phyloP scores from a whole-genome alignment of 75 land plant species.

The Sequoia sempervirens region DNA sequence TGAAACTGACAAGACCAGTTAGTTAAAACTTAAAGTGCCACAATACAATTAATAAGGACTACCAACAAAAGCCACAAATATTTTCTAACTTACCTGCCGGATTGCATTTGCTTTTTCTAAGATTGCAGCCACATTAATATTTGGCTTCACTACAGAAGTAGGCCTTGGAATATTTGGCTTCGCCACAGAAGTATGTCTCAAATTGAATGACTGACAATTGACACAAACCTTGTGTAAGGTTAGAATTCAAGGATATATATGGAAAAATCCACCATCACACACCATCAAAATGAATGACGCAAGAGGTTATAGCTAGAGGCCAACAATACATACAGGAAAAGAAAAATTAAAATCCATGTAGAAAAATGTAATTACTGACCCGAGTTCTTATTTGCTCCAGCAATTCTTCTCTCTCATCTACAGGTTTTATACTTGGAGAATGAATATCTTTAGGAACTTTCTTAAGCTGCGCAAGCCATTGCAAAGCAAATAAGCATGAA shows the following conservation, averaged over 20 bases:
- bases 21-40: not conserved
- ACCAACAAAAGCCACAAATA: not conserved
- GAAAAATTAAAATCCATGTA: not conserved
- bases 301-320: not conserved
- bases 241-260: not conserved
- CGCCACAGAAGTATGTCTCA: constrained; percentile 30
- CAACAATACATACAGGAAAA: not conserved
- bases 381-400: constrained; percentile 75
- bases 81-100: constrained; percentile 61
- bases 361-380: constrained; percentile 30
- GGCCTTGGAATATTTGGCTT: constrained; percentile 38
- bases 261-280: not conserved
- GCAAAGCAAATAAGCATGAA: not conserved
- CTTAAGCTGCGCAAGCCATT: constrained; percentile 5
- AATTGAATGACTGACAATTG: constrained; percentile 60
- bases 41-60: not conserved
- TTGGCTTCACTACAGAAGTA: constrained; percentile 9
- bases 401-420: constrained; percentile 53
- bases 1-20: constrained; percentile 13
- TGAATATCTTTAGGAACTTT: constrained; percentile 18
- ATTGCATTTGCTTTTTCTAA: constrained; percentile 93
- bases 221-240: not conserved
- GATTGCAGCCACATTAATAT: constrained; percentile 81
- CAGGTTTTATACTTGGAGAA: constrained; percentile 10
- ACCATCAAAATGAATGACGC: not conserved